Percentiles rank a stretch among this genome's conserved stretches.
These are phyloP conservation scores for Barnettozyma sucrosica DNA, from an alignment of 805 yeast genomes.

Conservation along the genomic window DNA sequence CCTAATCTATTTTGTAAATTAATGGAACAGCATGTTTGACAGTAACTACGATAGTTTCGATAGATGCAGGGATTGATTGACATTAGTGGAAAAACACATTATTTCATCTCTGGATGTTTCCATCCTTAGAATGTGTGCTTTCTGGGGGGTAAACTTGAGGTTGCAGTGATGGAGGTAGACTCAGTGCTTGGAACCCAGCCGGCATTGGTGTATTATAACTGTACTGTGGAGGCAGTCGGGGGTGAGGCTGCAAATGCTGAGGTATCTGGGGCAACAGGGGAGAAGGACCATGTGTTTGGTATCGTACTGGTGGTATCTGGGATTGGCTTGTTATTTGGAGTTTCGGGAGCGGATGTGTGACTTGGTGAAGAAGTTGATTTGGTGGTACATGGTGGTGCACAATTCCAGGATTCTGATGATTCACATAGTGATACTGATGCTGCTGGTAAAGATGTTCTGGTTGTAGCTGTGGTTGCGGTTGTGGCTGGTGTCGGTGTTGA, in stretches of 20 bases:
- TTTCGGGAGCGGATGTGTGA: neutral
- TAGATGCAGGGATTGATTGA: neutral
- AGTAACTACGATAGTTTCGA: neutral
- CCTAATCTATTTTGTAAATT: neutral
- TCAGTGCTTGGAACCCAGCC: neutral
- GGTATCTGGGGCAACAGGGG: neutral
- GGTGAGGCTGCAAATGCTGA: neutral
- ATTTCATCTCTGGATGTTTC: neutral
- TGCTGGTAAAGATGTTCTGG: conserved; percentile 24
- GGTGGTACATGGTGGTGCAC: neutral
- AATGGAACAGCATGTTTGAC: neutral
- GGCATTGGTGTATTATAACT: neutral
- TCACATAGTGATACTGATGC: neutral
- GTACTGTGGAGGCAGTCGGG: neutral
- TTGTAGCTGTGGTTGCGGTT: conserved; percentile 27
- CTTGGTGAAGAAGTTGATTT: neutral
- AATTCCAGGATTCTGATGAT: neutral
- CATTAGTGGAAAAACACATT: neutral
- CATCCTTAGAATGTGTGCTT: neutral
- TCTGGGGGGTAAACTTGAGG: neutral
- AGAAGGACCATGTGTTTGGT: neutral
- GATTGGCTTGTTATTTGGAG: neutral
- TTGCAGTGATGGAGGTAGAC: neutral
- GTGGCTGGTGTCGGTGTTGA: conserved; percentile 33
- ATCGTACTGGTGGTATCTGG: neutral